phyloP scores from a whole-genome alignment of 306 rosid genomes.

The Lithocarpus polystachyus region DNA sequence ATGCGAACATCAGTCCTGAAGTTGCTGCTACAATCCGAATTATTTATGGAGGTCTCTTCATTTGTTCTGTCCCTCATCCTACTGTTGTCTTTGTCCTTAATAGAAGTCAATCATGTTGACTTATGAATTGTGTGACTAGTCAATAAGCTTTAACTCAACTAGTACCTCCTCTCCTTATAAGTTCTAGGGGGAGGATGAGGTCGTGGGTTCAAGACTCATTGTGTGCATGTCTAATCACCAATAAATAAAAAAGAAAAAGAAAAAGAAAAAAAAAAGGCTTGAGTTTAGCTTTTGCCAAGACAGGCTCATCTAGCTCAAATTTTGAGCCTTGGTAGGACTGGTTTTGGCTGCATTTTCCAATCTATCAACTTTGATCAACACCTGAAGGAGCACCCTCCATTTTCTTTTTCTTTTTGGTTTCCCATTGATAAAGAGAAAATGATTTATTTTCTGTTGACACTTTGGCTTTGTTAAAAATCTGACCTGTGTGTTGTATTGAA shows the following conservation, averaged over 20 bases:
- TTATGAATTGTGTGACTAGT: not conserved
- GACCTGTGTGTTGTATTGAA: not conserved
- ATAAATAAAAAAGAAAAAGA: no score
- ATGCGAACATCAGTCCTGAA: conserved; percentile 30
- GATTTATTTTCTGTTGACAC: not conserved
- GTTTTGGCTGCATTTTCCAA: not conserved
- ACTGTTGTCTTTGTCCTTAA: not conserved
- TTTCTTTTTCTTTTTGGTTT: not conserved
- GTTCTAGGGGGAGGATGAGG: no score
- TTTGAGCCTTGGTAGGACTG: not conserved
- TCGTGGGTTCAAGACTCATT: no score
- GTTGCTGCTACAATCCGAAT: conserved; percentile 42
- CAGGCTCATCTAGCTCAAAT: not conserved
- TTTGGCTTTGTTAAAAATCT: not conserved
- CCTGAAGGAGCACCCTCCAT: not conserved
- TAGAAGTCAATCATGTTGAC: not conserved
- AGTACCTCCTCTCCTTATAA: no score
- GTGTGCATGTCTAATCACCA: no score
- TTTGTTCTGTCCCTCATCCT: not conserved
- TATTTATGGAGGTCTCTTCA: conserved; percentile 39
- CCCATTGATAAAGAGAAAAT: not conserved
- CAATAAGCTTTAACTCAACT: no score
- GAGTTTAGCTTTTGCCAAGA: not conserved
- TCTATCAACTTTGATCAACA: not conserved
- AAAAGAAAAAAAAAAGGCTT: no score